Evolutionary conservation across 345 rosid genomes (phyloP).

Genomic region (Syzygium jambos): DNA sequence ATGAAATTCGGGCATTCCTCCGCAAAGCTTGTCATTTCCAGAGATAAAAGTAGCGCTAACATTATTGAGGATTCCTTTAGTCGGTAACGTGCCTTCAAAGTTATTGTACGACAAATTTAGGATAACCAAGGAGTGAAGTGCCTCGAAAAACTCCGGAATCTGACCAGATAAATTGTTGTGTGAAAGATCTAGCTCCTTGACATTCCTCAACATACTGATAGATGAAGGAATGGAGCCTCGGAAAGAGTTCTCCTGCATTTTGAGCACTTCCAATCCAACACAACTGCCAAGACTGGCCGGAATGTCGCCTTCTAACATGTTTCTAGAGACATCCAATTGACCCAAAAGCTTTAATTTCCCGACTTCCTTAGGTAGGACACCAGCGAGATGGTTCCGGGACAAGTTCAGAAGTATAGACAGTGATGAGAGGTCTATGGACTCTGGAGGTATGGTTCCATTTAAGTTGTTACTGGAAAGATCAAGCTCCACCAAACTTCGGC

Average conservation of each 20-base stretch:
- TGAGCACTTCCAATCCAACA: slow-evolving; percentile 1
- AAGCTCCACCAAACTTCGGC: neutral
- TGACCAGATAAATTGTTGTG: slow-evolving; percentile 12
- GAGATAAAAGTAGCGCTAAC: neutral
- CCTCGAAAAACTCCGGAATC: neutral
- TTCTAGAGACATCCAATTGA: slow-evolving; percentile 12
- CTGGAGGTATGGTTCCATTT: slow-evolving; percentile 13
- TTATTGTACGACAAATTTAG: slow-evolving; percentile 15
- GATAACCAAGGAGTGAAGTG: neutral
- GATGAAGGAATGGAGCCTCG: slow-evolving; percentile 5
- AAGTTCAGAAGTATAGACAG: neutral
- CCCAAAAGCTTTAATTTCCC: slow-evolving; percentile 9
- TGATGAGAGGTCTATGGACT: neutral
- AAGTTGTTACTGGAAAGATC: slow-evolving; percentile 13
- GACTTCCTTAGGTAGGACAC: slow-evolving; percentile 5
- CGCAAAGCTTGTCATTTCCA: neutral
- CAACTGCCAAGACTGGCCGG: slow-evolving; percentile 2
- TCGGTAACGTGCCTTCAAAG: slow-evolving; percentile 9
- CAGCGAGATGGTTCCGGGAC: slow-evolving; percentile 8
- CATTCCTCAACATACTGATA: slow-evolving; percentile 3
- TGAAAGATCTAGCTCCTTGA: slow-evolving; percentile 12
- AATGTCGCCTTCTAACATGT: slow-evolving; percentile 8
- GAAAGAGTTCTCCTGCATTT: slow-evolving; percentile 8
- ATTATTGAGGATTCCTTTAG: slow-evolving; percentile 14
- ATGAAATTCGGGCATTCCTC: neutral